Evolutionary conservation across 306 rosid genomes (phyloP).

Genomic region (Quercus variabilis): DNA sequence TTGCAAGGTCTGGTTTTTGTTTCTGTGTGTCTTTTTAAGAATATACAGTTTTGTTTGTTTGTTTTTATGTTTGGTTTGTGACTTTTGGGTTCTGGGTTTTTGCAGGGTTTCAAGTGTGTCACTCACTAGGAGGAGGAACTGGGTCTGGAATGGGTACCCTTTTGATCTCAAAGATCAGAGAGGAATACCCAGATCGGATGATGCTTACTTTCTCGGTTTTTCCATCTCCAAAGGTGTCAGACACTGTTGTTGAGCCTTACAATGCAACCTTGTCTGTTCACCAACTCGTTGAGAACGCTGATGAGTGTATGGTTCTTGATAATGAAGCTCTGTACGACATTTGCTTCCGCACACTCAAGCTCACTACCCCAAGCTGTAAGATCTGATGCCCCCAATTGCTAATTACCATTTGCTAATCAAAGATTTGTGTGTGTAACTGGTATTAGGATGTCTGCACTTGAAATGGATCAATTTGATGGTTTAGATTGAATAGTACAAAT

Average conservation of each 20-base stretch:
- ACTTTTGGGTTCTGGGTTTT: neutral
- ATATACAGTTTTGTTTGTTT: neutral
- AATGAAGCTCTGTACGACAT: conserved; percentile 63
- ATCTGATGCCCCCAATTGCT: neutral
- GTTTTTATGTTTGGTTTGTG: neutral
- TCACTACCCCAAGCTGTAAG: conserved; percentile 72
- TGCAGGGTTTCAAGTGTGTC: conserved; percentile 70
- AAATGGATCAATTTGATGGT: too few species aligned
- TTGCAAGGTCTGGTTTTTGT: conserved; percentile 45
- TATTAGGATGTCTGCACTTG: too few species aligned
- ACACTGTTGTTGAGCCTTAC: conserved; percentile 69
- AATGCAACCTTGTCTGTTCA: conserved; percentile 67
- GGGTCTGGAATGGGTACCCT: conserved; percentile 77
- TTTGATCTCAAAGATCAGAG: conserved; percentile 65
- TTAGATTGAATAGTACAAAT: too few species aligned
- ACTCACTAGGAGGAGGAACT: conserved; percentile 70
- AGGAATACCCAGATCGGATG: conserved; percentile 68
- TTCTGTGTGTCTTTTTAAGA: neutral
- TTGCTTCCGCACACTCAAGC: conserved; percentile 71
- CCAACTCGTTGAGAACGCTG: conserved; percentile 67
- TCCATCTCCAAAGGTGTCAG: conserved; percentile 52
- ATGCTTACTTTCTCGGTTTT: conserved; percentile 72
- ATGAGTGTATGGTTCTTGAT: conserved; percentile 73
- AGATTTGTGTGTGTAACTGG: neutral
- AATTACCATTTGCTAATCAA: neutral